Evolutionary conservation across 148 eudicot genomes (phyloP).

Genomic region (Simmondsia chinensis): DNA sequence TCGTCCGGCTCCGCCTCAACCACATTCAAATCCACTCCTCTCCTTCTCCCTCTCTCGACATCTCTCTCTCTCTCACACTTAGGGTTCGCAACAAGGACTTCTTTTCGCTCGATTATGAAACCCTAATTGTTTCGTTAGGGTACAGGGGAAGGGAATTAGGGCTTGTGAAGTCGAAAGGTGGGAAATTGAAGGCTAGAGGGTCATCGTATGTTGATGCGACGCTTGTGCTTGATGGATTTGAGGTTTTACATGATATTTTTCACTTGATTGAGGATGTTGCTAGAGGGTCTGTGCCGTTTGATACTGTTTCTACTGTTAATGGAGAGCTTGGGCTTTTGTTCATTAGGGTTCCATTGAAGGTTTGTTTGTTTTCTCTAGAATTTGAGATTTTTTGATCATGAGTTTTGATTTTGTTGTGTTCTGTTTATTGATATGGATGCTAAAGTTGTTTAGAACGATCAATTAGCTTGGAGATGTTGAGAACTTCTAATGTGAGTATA

Average conservation of each 20-base stretch:
- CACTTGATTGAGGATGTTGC: conserved; percentile 48
- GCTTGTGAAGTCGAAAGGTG: conserved; percentile 25
- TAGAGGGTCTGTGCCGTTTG: conserved; percentile 37
- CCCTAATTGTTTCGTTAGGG: conserved; percentile 21
- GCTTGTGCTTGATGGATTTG: conserved; percentile 27
- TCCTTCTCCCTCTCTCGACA: conserved; percentile 28
- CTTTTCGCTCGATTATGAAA: conserved; percentile 27
- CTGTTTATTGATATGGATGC: background rate
- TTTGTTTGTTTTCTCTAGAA: background rate
- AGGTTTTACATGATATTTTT: conserved; percentile 42
- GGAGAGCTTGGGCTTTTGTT: conserved; percentile 28
- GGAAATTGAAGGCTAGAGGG: conserved; percentile 19
- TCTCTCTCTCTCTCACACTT: conserved; percentile 26
- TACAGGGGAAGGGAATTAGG: conserved; percentile 42
- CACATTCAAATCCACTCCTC: conserved; percentile 21
- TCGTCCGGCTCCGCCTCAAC: conserved; percentile 32
- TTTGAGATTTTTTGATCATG: background rate
- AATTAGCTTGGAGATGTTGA: too few species aligned
- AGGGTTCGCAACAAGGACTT: conserved; percentile 34
- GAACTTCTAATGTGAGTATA: too few species aligned
- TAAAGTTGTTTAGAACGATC: too few species aligned
- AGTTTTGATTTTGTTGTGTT: background rate
- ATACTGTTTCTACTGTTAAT: conserved; percentile 28
- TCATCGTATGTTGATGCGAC: conserved; percentile 39
- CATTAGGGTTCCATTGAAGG: conserved; percentile 34